Evolutionary conservation across 345 rosid species (phyloP), one percentile per base, ranked within the genome.

Genomic region (Physaria fendleri): DNA sequence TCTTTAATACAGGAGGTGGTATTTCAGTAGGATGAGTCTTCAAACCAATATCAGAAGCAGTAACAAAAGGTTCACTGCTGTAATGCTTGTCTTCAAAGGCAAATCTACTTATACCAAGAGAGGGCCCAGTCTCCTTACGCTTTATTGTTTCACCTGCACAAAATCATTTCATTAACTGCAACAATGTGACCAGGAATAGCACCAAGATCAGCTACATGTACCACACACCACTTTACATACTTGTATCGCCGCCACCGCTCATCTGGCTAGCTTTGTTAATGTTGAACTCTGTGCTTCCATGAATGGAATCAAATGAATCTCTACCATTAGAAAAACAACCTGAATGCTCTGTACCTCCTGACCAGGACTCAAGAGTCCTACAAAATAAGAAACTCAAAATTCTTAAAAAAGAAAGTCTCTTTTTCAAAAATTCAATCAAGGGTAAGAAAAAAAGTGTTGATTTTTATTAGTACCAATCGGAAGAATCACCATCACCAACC

Each of bases 311-410:
- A 7, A 63, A 78, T 48, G 85, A 76, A 64, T 79, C 85, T 76
- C 82, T 82, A 45, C 80, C 85, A 74, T 80, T 81, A 1, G 76
- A 79, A 21, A 61, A 66, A 65, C 65, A 71, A 17, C 71, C 78
- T 7, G 82, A 83, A 63, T 74, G 77, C 55, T 83, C 87, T 0
- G 81, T 82, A 20, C 72, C 92, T 45, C 74, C 93, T 6, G 87
- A 79, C 14, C 77, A 51, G 49, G 74, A 81, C 30, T 78, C 97
- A 20, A 80, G 89, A 8, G 85, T 85, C 99, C 99, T 93, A 72
- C 56, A 56, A 11, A 37, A 17, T 10, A 50, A 1, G 3, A 70
- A 62, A 1, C 56, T 6, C 14, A 23, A 17, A 13, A 16, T 29
- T 50, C 25, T 10, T 30, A 51, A 30, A 20, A 42, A 20, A n/a